Conservation (phyloP, 2,329 filamentous ascomycete genomes). For the Neopestalotiopsis sp. region DNA sequence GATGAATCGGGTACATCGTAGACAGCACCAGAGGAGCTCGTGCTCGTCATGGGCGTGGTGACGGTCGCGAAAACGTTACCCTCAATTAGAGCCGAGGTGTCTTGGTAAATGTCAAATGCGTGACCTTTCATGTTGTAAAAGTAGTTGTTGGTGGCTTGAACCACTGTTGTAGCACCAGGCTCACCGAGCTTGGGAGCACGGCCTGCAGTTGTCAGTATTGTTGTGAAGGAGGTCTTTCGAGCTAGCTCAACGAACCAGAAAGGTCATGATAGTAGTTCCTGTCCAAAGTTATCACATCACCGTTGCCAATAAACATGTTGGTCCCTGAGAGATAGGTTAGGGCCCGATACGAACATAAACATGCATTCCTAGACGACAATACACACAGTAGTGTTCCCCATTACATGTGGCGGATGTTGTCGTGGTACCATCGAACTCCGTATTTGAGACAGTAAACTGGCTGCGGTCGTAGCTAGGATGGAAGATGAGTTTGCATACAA, state of each 20-base stretch:
- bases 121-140: slow-evolving; percentile 38
- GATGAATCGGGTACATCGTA: slow-evolving; percentile 5
- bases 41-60: neutral
- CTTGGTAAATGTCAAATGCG: slow-evolving; percentile 29
- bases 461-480: slow-evolving; percentile 34
- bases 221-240: too few species aligned
- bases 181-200: slow-evolving; percentile 4
- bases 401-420: slow-evolving; percentile 49
- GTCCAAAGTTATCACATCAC: slow-evolving; percentile 36
- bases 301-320: slow-evolving; percentile 32
- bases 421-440: slow-evolving; percentile 48
- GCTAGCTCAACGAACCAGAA: neutral
- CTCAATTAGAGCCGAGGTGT: slow-evolving; percentile 42
- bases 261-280: slow-evolving; percentile 2
- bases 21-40: neutral
- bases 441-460: slow-evolving; percentile 51
- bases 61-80: slow-evolving; percentile 52
- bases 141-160: slow-evolving; percentile 8
- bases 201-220: too few species aligned
- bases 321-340: slow-evolving; percentile 21
- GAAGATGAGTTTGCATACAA: too few species aligned
- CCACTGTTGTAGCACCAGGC: neutral
- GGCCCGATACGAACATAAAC: too few species aligned
- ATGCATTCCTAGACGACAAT: too few species aligned
- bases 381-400: slow-evolving; percentile 48